Percentiles rank a stretch among this genome's conserved stretches.
These are phyloP conservation scores for Ceratocystis destructans DNA, from an alignment of 2,329 filamentous ascomycete genomes.

Conservation along the genomic window DNA sequence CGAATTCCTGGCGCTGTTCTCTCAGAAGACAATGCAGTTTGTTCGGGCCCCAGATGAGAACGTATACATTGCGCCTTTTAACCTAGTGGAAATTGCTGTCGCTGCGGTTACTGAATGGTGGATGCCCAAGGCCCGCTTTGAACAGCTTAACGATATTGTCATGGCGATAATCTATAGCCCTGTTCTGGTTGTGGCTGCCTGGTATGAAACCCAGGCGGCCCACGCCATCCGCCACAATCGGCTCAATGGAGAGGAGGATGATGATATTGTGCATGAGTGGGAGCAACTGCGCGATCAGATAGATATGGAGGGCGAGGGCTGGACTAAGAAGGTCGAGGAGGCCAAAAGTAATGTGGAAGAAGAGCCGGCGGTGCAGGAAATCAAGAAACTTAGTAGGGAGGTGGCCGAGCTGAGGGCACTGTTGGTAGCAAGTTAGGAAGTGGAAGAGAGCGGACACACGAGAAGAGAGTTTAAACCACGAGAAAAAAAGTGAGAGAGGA, in stretches of 20 bases:
- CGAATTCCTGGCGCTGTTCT: slow-evolving; percentile 86
- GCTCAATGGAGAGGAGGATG: slow-evolving; percentile 69
- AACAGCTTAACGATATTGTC: slow-evolving; percentile 71
- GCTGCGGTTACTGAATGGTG: slow-evolving; percentile 88
- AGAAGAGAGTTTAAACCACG: background rate
- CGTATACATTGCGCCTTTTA: slow-evolving; percentile 92
- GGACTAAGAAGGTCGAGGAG: slow-evolving; percentile 65
- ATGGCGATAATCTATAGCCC: slow-evolving; percentile 82
- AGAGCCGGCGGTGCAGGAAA: slow-evolving; percentile 61
- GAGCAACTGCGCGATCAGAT: slow-evolving; percentile 61
- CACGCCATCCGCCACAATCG: slow-evolving; percentile 58
- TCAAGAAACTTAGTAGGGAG: slow-evolving; percentile 44
- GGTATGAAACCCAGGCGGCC: slow-evolving; percentile 53
- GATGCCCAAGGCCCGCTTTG: slow-evolving; percentile 61
- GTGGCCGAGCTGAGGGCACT: slow-evolving; percentile 42
- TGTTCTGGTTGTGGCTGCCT: slow-evolving; percentile 63
- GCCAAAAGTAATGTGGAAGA: slow-evolving; percentile 70
- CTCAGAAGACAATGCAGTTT: slow-evolving; percentile 92
- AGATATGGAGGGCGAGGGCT: slow-evolving; percentile 72
- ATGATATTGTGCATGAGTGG: slow-evolving; percentile 84
- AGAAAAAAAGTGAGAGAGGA: background rate
- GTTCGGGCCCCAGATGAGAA: slow-evolving; percentile 95
- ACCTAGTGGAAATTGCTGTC: slow-evolving; percentile 74
- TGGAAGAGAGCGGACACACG: background rate
- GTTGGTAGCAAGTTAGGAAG: slow-evolving; percentile 23